phyloP scores from a whole-genome alignment of 306 rosid genomes.

The Lathyrus sativus region DNA sequence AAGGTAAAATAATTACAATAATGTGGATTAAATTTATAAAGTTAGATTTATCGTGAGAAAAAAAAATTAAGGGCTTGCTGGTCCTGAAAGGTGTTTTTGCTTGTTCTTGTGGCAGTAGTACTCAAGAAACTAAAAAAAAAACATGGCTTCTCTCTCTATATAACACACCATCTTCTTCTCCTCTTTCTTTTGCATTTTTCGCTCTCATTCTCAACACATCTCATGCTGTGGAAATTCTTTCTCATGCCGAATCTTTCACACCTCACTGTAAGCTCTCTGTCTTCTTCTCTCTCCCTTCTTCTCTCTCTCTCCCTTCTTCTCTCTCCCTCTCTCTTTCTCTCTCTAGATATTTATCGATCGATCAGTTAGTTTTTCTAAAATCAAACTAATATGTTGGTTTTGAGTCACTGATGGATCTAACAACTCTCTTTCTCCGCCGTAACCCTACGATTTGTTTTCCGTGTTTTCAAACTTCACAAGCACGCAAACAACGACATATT shows the following conservation, averaged over 20 bases:
- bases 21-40: background rate
- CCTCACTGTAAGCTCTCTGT: constrained; percentile 35
- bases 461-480: constrained; percentile 29
- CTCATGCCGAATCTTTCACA: constrained; percentile 28
- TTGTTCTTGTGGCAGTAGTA: constrained; percentile 35
- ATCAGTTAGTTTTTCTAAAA: background rate
- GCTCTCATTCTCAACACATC: constrained; percentile 17
- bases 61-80: background rate
- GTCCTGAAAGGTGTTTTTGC: constrained; percentile 36
- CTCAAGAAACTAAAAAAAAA: constrained; percentile 34
- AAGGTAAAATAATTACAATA: constrained; percentile 16
- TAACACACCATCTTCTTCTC: constrained; percentile 1
- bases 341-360: background rate
- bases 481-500: constrained; percentile 40
- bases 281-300: constrained; percentile 2
- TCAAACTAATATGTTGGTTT: constrained; percentile 30
- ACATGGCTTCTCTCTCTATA: background rate
- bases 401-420: constrained; percentile 33
- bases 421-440: constrained; percentile 32
- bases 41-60: background rate
- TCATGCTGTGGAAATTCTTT: constrained; percentile 23
- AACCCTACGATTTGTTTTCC: constrained; percentile 32
- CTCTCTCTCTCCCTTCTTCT: constrained; percentile 3
- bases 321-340: background rate
- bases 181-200: constrained; percentile 26